Evolutionary conservation across 495 filamentous ascomycete species (phyloP), one percentile per base, ranked within the genome.

Genomic region (Bacidia rubella): DNA sequence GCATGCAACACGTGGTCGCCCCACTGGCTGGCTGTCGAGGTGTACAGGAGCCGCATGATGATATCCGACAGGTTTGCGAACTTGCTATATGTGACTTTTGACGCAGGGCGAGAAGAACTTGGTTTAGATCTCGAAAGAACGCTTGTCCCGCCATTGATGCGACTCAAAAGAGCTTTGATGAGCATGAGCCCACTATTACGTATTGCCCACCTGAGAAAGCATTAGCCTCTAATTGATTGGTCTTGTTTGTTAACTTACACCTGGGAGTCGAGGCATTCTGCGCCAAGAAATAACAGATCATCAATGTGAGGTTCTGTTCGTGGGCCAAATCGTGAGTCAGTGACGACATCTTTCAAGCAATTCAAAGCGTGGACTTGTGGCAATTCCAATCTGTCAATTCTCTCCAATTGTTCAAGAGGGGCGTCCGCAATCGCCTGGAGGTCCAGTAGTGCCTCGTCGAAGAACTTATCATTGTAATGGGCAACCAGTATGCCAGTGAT

Each of bases 301-400:
- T 85, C 82, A 23, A 97, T 73, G 55, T 86, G 80, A 1, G 63
- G 66, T 54, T 90, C 85, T 0, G 83, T 80, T 35, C 64, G 60
- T 20, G 67, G 65, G 10, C 79, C 81, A 11, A 95, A 71, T 20
- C 77, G 76, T 3, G 85, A 82, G 59, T 83, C 87, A 29, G 78
- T 85, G 62, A 95, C 92, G 4, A 92, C 81, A 50, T 89, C 85
- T 62, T 90, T 87, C 42, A 97, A 66, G 55, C 83, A 94, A 57
- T 98, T 98, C 56, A 95, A 72, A 0, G 90, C 87, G 61, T 98
- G 92, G 1, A 97, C 92, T 67, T 96, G 92, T 12, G 89, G 83
- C 12, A 97, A 65, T 49, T 87, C 79, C 1, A 76, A 75, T 23
- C 73, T 69, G 42, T 72, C 66, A 19, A 60, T 62, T 11, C 62